phyloP scores from a whole-genome alignment of 345 rosid species.

The Hibiscus syriacus region DNA sequence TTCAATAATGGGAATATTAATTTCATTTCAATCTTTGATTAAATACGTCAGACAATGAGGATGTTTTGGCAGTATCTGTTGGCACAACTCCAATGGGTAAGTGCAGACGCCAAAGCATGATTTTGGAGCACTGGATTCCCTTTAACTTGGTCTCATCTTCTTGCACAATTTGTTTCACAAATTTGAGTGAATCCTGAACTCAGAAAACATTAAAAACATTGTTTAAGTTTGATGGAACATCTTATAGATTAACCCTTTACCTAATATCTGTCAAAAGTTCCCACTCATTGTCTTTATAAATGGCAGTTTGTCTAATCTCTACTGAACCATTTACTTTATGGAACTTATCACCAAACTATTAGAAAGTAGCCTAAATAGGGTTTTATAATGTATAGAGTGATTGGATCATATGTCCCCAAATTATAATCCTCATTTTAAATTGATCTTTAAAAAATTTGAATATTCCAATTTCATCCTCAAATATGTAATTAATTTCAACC shows the following conservation, averaged over 20 bases:
- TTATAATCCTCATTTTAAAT: too few species aligned
- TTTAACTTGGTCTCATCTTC: conserved; percentile 76
- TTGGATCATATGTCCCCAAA: too few species aligned
- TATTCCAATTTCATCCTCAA: too few species aligned
- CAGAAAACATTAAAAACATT: too few species aligned
- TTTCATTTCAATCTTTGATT: background rate
- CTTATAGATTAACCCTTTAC: background rate
- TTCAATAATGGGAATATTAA: background rate
- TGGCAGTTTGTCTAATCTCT: conserved; percentile 9
- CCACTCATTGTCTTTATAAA: background rate
- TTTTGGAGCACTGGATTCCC: conserved; percentile 78
- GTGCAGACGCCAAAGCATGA: conserved; percentile 79
- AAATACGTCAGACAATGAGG: background rate
- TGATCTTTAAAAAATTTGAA: too few species aligned
- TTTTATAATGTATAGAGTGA: too few species aligned
- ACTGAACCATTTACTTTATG: conserved; percentile 5
- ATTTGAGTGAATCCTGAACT: conserved; percentile 67
- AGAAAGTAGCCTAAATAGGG: background rate
- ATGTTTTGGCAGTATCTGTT: background rate
- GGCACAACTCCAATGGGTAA: conserved; percentile 20
- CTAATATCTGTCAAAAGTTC: background rate
- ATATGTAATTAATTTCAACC: too few species aligned
- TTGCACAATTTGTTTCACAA: conserved; percentile 68
- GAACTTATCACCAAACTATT: background rate
- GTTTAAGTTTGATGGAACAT: too few species aligned